Evolutionary conservation across 257 asterid genomes (phyloP).

Genomic region (Plantago ovata): DNA sequence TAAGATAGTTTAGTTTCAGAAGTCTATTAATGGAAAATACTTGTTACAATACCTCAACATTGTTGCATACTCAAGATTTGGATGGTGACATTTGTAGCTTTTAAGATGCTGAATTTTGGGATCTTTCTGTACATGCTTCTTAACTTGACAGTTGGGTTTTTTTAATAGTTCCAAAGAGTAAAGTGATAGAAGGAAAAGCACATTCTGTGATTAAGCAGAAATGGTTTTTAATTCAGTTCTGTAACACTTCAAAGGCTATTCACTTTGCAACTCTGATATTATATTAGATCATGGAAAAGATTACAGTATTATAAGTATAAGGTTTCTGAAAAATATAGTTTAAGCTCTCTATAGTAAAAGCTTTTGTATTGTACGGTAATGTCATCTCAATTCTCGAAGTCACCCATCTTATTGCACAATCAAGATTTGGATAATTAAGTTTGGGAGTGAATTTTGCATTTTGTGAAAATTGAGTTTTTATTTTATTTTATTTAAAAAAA

Average conservation of each 20-base stretch:
- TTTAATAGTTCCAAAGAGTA: slow-evolving; percentile 9
- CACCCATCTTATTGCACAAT: no score
- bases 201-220: background rate
- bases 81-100: slow-evolving; percentile 8
- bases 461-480: no score
- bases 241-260: slow-evolving; percentile 10
- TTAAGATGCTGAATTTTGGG: slow-evolving; percentile 12
- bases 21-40: background rate
- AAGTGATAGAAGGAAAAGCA: background rate
- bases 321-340: no score
- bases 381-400: no score
- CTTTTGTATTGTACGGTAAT: no score
- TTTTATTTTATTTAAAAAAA: no score
- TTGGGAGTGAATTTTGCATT: no score
- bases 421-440: no score
- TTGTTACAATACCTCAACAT: background rate
- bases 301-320: background rate
- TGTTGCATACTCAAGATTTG: slow-evolving; percentile 10
- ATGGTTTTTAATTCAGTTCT: background rate
- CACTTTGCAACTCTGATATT: slow-evolving; percentile 14
- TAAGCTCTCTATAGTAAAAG: no score
- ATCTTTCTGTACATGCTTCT: slow-evolving; percentile 6
- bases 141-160: slow-evolving; percentile 25
- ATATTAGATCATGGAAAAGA: background rate
- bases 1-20: background rate